Conservation (phyloP, 352 stramenopile species). For the Phytophthora meadii region DNA sequence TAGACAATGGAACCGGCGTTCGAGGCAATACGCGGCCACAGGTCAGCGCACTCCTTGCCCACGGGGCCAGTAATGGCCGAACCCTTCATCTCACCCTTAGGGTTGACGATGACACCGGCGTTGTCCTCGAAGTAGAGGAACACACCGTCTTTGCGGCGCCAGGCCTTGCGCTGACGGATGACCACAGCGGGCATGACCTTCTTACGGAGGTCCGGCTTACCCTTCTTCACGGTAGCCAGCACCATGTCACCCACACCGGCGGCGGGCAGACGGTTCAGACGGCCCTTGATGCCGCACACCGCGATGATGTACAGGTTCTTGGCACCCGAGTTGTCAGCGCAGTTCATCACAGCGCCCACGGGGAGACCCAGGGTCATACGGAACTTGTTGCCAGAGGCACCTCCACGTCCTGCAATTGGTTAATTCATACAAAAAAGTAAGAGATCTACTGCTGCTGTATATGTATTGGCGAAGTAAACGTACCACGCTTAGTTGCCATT, state of each 20-base stretch:
- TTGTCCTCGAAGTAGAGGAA: slow-evolving; percentile 99
- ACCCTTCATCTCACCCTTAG: slow-evolving; percentile 99
- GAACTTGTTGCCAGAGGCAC: slow-evolving; percentile 99
- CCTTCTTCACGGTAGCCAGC: slow-evolving; percentile 99
- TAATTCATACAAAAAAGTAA: slow-evolving; percentile 7
- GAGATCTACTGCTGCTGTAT: neutral
- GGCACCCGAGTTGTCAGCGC: slow-evolving; percentile 99
- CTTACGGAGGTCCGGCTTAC: slow-evolving; percentile 99
- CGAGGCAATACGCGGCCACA: slow-evolving; percentile 99
- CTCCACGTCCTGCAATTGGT: slow-evolving; percentile 89
- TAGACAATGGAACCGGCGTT: slow-evolving; percentile 99
- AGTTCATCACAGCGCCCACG: slow-evolving; percentile 99
- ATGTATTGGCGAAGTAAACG: slow-evolving; percentile 22
- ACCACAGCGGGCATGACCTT: slow-evolving; percentile 99
- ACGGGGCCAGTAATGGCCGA: slow-evolving; percentile 99
- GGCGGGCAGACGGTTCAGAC: slow-evolving; percentile 99
- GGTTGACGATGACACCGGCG: slow-evolving; percentile 99
- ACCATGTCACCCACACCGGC: slow-evolving; percentile 99
- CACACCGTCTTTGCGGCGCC: slow-evolving; percentile 98
- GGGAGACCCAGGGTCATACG: slow-evolving; percentile 99
- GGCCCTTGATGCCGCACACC: slow-evolving; percentile 99
- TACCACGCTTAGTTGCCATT: slow-evolving; percentile 85
- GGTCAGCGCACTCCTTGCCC: slow-evolving; percentile 99
- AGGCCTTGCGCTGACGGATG: slow-evolving; percentile 99
- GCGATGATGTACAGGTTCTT: slow-evolving; percentile 99